phyloP scores from a whole-genome alignment of 2,329 filamentous ascomycete genomes.

The Fusarium transvaalense region DNA sequence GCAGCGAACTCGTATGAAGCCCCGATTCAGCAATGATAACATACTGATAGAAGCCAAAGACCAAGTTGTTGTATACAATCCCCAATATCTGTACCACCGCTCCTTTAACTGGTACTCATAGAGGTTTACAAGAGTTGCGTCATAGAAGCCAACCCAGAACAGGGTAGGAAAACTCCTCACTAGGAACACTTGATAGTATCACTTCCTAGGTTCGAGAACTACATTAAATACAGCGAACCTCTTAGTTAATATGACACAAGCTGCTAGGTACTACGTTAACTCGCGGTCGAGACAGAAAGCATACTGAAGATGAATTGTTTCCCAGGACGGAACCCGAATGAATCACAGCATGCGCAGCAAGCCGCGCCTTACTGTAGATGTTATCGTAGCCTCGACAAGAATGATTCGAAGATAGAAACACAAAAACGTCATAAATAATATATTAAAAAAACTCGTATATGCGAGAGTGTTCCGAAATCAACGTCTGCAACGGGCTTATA shows the following conservation, averaged over 20 bases:
- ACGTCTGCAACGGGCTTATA: background rate
- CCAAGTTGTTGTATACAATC: no score
- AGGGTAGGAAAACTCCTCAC: no score
- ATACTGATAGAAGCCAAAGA: no score
- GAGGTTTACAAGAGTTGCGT: no score
- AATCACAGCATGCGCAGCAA: background rate
- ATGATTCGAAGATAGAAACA: background rate
- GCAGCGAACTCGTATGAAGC: no score
- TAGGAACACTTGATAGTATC: no score
- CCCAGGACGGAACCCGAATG: background rate
- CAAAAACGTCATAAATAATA: background rate
- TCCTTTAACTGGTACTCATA: no score
- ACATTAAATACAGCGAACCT: no score
- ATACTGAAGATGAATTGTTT: background rate
- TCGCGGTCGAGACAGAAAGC: background rate
- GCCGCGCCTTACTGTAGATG: background rate
- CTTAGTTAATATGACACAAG: background rate
- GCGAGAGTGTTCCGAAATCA: background rate
- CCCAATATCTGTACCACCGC: no score
- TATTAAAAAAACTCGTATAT: background rate
- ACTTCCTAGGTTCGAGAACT: no score
- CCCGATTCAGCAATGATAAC: no score
- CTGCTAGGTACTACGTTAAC: background rate
- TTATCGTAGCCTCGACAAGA: background rate
- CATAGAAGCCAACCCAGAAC: no score